Base-by-base conservation (phyloP, 2,329 filamentous ascomycete species). In the Tolypocladium capitatum region DNA sequence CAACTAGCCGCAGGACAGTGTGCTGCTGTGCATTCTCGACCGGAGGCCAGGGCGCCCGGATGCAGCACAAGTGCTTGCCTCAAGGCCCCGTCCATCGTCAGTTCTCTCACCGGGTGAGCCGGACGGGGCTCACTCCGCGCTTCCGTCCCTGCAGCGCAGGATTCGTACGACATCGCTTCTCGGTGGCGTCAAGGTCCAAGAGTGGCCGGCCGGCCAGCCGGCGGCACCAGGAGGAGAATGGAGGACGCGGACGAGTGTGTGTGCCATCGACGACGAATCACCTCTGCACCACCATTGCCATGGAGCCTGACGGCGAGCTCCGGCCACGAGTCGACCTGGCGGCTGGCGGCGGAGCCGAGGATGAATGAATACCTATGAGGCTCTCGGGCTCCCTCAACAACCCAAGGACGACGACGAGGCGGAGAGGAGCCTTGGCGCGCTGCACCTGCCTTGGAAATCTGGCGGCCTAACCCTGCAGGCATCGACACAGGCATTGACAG, bases 161-260 rank as follows among this genome's bases (percentile, higher is more conserved):
- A 14, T n/a, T 41, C 14, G 36, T 42, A 24, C 16, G 44, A 28
- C 43, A 20, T 21, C 33, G 18, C 3, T 36, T 46, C 33, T 46
- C 44, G 44, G 44, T 46, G 44, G 44, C 44, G 44, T 46, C 44
- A 46, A 46, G 44, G 44, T 28, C 24, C 16, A 13, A 27, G 8
- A 46, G 10, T 46, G 44, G 44, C 33, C 33, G 16, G 33, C 44
- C 21, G n/a, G 44, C 6, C 5, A 27, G 5, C n/a, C n/a, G n/a
- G n/a, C n/a, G n/a, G n/a, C 38, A 14, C 44, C 44, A 46, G 44
- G 21, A 35, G 24, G 13, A 21, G 44, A 33, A 46, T 28, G 44
- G 44, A 45, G 32, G n/a, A n/a, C n/a, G n/a, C n/a, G n/a, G n/a
- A n/a, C n/a, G n/a, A n/a, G n/a, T n/a, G n/a, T n/a, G 27, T 28